Evolutionary conservation across 1,139 yeast species (phyloP), one percentile per base, ranked within the genome.

Genomic region (Yamadazyma songkhlaensis): DNA sequence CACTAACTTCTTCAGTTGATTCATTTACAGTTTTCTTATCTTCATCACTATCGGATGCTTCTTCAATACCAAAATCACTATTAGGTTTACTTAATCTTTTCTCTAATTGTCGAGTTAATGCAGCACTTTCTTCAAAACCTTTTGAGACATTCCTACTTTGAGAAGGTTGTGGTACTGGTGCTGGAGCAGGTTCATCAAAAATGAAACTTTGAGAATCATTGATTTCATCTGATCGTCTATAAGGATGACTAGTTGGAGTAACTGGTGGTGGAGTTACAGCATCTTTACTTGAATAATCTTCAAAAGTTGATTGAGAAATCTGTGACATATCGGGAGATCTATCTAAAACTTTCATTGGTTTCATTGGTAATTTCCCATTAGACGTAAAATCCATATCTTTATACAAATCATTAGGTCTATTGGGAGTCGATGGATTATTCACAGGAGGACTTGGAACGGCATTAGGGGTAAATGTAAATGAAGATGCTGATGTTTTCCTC

Each of bases 381-480:
- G 70, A 58, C 2, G 75, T 69, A 49, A 69, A 70, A 44, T 70
- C 76, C 45, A 69, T 50, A 36, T 59, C 62, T 31, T 59, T 58
- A 43, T 70, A 69, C 30, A 48, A 47, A 25, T 56, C 62, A 13
- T 22, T 29, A 9, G 32, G 14, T 22, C 22, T 26, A 8, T 7
- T 25, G 21, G 44, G 30, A 28, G 12, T 21, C 20, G 33, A 9
- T 3, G 27, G 29, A 14, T 40, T 27, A 17, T 17, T 17, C 4
- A 17, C 20, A 17, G 20, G 20, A 4, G 20, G 20, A 17, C 6
- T 6, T 4, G 20, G 20, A 17, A 17, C 20, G 9, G 32, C n/a
- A 24, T 38, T 12, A 15, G 36, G 24, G 11, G 35, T 21, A 25
- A 39, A 39, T 20, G 34, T 31, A 28, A 43, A 42, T 3, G 47